Evolutionary conservation across 306 rosid species (phyloP).

Genomic region (Glycyrrhiza uralensis): DNA sequence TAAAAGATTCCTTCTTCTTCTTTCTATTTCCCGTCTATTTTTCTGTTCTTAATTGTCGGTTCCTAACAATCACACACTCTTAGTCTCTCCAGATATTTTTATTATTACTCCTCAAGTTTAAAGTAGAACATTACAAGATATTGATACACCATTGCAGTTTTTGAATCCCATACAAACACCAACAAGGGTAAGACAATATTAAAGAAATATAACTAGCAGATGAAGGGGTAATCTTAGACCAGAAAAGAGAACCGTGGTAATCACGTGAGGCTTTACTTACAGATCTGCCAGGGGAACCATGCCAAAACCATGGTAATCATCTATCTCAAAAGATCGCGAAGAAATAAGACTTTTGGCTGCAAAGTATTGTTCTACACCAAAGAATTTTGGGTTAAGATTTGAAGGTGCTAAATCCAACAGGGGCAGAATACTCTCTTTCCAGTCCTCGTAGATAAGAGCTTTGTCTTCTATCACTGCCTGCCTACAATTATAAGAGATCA

Average conservation of each 20-base stretch:
- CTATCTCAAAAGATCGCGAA: slow-evolving; percentile 73
- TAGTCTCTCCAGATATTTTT: not conserved
- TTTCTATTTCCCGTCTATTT: not conserved
- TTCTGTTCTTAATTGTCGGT: not conserved
- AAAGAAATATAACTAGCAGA: not conserved
- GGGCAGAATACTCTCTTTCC: slow-evolving; percentile 76
- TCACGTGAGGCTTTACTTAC: slow-evolving; percentile 48
- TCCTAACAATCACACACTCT: not conserved
- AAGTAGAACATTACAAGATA: not conserved
- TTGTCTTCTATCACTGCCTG: slow-evolving; percentile 74
- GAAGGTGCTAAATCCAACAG: slow-evolving; percentile 42
- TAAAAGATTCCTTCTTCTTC: not conserved
- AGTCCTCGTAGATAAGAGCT: slow-evolving; percentile 60
- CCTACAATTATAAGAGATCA: slow-evolving; percentile 50
- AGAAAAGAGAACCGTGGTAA: slow-evolving; percentile 4
- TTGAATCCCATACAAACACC: not conserved
- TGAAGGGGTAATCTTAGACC: not conserved
- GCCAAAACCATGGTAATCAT: slow-evolving; percentile 77
- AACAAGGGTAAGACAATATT: not conserved
- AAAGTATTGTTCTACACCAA: slow-evolving; percentile 57
- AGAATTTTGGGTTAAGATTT: slow-evolving; percentile 43
- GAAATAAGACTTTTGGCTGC: slow-evolving; percentile 72
- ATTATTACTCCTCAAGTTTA: not conserved
- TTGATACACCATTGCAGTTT: not conserved
- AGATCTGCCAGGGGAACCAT: slow-evolving; percentile 95